Evolutionary conservation across 176 grass and related monocot genomes (phyloP).

Genomic region (Carex cristatella): DNA sequence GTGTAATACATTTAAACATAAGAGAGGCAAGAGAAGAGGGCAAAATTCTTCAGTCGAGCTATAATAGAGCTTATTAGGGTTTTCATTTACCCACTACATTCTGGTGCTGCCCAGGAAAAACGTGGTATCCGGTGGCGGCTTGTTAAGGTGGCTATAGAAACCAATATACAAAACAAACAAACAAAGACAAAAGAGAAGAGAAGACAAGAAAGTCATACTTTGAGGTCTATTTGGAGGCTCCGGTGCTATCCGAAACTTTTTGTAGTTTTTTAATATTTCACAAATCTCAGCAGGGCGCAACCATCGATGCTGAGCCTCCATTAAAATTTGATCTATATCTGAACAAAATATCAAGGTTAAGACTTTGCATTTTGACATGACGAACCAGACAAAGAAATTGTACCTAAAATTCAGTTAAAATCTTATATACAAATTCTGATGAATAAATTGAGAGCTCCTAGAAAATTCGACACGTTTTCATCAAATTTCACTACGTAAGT

Average conservation of each 20-base stretch:
- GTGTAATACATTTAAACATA: not conserved
- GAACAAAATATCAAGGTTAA: slow-evolving; percentile 33
- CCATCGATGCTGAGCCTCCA: slow-evolving; percentile 82
- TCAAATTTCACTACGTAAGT: not conserved
- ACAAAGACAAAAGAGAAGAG: not conserved
- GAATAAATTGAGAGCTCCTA: not conserved
- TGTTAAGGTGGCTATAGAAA: not conserved
- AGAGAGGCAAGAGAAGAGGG: not conserved
- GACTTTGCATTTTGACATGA: not conserved
- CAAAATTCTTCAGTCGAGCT: not conserved
- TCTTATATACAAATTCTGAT: not conserved
- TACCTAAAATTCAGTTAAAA: not conserved
- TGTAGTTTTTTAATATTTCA: slow-evolving; percentile 93
- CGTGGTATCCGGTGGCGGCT: not conserved
- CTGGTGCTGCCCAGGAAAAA: not conserved
- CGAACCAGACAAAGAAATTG: not conserved
- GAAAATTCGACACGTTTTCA: not conserved
- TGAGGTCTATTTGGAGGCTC: slow-evolving; percentile 81
- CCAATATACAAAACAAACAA: not conserved
- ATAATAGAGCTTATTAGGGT: not conserved
- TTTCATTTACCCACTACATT: not conserved
- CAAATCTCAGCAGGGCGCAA: slow-evolving; percentile 89
- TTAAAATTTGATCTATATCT: slow-evolving; percentile 90
- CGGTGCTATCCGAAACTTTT: slow-evolving; percentile 63
- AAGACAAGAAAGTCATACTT: slow-evolving; percentile 47